Evolutionary conservation across 2,329 filamentous ascomycete species (phyloP).

Genomic region (Pezicula carpinea): DNA sequence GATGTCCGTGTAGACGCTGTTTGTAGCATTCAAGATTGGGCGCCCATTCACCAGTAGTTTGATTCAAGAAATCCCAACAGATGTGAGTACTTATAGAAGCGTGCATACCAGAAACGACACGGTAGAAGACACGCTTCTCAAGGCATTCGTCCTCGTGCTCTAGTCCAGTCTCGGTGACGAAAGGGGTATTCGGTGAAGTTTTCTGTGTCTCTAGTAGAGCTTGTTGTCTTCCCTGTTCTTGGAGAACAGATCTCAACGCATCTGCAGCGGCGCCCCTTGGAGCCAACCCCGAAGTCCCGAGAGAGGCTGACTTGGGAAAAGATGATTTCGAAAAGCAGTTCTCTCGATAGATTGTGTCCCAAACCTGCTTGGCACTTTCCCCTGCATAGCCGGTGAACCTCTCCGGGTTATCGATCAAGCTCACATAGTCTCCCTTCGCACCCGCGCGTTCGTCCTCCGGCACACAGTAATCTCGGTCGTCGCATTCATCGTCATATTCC

Average conservation of each 20-base stretch:
- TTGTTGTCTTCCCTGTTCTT: slow-evolving; percentile 54
- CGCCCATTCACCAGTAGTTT: slow-evolving; percentile 88
- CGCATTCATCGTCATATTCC: slow-evolving; percentile 95
- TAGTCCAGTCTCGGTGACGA: slow-evolving; percentile 59
- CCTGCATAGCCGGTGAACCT: slow-evolving; percentile 93
- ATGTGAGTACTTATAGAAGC: slow-evolving; percentile 94
- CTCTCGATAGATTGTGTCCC: slow-evolving; percentile 94
- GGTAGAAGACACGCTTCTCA: slow-evolving; percentile 98
- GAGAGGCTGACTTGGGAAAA: slow-evolving; percentile 53
- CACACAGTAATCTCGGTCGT: slow-evolving; percentile 94
- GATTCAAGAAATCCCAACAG: slow-evolving; percentile 94
- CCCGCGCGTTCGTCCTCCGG: slow-evolving; percentile 86
- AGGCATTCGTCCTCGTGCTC: slow-evolving; percentile 88
- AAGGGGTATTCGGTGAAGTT: slow-evolving; percentile 46
- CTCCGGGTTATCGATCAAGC: slow-evolving; percentile 87
- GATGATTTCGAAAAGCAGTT: slow-evolving; percentile 83
- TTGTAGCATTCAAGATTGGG: slow-evolving; percentile 90
- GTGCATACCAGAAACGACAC: slow-evolving; percentile 95
- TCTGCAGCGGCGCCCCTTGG: slow-evolving; percentile 42
- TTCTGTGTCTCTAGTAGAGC: slow-evolving; percentile 57
- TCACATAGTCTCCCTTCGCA: slow-evolving; percentile 94
- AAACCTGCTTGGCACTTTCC: slow-evolving; percentile 80
- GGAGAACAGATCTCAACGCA: slow-evolving; percentile 58
- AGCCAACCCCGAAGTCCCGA: slow-evolving; percentile 38
- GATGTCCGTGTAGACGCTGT: slow-evolving; percentile 73